These are phyloP conservation scores for Coemansia sp. DNA, from an alignment of 192 early-diverging fungal species.

Conservation along the genomic window DNA sequence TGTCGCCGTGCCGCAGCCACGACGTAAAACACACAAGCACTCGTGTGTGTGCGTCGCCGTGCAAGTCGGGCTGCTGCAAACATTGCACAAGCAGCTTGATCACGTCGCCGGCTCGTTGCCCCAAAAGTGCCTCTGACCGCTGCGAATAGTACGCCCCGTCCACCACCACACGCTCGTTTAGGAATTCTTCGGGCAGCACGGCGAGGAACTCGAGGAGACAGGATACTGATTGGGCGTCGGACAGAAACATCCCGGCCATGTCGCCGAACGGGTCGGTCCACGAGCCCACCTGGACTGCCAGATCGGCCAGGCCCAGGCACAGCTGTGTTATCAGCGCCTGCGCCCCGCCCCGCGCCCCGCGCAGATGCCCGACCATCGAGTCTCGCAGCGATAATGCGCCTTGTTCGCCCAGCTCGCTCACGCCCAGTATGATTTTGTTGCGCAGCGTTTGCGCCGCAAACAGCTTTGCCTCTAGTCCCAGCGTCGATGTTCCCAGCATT, in stretches of 20 bases:
- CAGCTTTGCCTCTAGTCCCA: slow-evolving; percentile 62
- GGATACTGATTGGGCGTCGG: slow-evolving; percentile 59
- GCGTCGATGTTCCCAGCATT: slow-evolving; percentile 61
- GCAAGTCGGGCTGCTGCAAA: slow-evolving; percentile 61
- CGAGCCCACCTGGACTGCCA: slow-evolving; percentile 74
- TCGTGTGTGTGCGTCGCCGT: slow-evolving; percentile 61
- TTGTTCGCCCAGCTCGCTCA: slow-evolving; percentile 68
- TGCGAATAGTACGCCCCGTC: slow-evolving; percentile 61
- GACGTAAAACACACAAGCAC: slow-evolving; percentile 74
- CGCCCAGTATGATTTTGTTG: slow-evolving; percentile 85
- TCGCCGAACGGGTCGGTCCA: slow-evolving; percentile 83
- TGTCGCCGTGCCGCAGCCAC: slow-evolving; percentile 83
- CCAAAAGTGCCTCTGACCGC: slow-evolving; percentile 63
- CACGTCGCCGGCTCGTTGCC: slow-evolving; percentile 66
- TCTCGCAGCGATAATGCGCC: slow-evolving; percentile 70
- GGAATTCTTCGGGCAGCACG: slow-evolving; percentile 85
- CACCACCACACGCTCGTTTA: slow-evolving; percentile 64
- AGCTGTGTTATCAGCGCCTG: slow-evolving; percentile 77
- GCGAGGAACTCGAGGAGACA: slow-evolving; percentile 80
- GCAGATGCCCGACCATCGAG: slow-evolving; percentile 72
- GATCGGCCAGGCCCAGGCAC: slow-evolving; percentile 77
- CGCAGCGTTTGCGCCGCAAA: slow-evolving; percentile 95
- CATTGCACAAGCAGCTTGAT: slow-evolving; percentile 69
- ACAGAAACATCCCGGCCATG: slow-evolving; percentile 69
- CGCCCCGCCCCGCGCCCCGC: slow-evolving; percentile 57